Evolutionary conservation across 164 flowering plant species (phyloP).

Genomic region (Aristolochia contorta): DNA sequence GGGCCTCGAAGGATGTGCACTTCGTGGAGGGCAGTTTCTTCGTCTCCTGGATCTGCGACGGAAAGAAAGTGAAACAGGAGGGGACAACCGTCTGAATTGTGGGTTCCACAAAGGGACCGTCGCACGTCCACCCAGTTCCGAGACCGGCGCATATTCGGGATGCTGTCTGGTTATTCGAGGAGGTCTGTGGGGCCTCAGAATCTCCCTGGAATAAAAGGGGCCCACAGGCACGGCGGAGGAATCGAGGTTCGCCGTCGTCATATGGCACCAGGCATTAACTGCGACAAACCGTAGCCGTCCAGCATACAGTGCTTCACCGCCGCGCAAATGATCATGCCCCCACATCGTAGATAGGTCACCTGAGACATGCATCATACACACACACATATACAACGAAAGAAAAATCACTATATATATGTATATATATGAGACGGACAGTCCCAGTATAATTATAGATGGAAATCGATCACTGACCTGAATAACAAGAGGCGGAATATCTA

Average conservation of each 20-base stretch:
- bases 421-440: too few relatives aligned
- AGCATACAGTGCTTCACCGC: conserved; percentile 77
- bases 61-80: conserved; percentile 45
- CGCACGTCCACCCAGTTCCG: conserved; percentile 8
- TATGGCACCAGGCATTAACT: conserved; percentile 77
- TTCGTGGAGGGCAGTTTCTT: conserved; percentile 59
- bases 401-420: too few relatives aligned
- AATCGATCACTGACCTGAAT: too few relatives aligned
- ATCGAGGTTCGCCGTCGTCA: conserved; percentile 31
- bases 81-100: conserved; percentile 57
- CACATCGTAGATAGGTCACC: conserved; percentile 72
- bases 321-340: conserved; percentile 74
- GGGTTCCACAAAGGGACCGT: conserved; percentile 20
- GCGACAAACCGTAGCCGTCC: conserved; percentile 80
- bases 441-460: too few relatives aligned
- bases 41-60: conserved; percentile 43
- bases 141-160: conserved; percentile 36
- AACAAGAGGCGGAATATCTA: conserved; percentile 75
- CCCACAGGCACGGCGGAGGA: conserved; percentile 14
- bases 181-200: conserved; percentile 42
- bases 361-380: conserved; percentile 6
- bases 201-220: conserved; percentile 55
- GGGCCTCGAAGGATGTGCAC: conserved; percentile 80
- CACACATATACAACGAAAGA: too few relatives aligned
- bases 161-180: conserved; percentile 27